These are phyloP conservation scores for Rhytidiadelphus loreus DNA, from an alignment of 225 moss, liverwort and hornwort genomes.

Conservation along the genomic window DNA sequence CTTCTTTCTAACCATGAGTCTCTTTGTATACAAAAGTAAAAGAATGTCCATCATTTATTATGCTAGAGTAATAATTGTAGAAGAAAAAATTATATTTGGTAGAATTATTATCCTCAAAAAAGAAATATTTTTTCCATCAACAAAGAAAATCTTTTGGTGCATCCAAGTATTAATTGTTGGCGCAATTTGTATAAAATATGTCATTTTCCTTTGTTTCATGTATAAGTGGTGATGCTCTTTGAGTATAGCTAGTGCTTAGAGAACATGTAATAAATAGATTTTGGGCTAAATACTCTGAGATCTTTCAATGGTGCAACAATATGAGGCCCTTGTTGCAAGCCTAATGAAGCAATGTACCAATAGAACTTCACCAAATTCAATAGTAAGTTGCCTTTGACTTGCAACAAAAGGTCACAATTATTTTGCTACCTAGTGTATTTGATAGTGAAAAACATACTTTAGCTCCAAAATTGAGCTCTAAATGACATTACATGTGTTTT, in stretches of 20 bases:
- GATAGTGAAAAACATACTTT: no score
- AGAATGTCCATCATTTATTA: neutral
- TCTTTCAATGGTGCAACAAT: neutral
- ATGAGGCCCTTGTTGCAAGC: neutral
- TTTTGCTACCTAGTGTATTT: neutral
- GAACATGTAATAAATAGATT: neutral
- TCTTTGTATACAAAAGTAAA: neutral
- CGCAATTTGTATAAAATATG: neutral
- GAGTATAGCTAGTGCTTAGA: fast-evolving
- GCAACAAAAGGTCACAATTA: fast-evolving
- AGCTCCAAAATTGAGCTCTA: neutral
- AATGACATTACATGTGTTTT: neutral
- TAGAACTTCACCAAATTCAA: neutral
- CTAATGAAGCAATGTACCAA: neutral
- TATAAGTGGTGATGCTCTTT: fast-evolving
- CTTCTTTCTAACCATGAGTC: neutral
- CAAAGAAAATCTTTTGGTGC: neutral
- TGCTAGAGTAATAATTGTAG: neutral
- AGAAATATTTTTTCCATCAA: neutral
- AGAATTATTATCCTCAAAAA: neutral
- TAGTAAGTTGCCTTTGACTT: neutral
- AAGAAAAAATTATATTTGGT: neutral
- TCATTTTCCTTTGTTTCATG: neutral
- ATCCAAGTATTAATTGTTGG: neutral
- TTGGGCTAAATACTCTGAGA: fast-evolving